Conservation (phyloP, 1,139 yeast species). For the Pichia sp. region DNA sequence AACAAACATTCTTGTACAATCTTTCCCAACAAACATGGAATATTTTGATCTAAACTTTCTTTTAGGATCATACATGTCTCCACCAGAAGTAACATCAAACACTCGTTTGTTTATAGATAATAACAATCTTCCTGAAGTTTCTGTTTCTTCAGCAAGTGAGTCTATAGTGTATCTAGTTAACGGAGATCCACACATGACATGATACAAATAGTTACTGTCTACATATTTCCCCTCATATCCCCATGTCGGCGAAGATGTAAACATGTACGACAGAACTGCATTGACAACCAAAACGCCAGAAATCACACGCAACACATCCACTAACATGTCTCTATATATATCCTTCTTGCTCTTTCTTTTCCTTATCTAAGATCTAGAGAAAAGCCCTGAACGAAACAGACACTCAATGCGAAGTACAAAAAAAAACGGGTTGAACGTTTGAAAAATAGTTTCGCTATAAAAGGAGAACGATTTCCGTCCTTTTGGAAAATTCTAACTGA, state of each 20-base stretch:
- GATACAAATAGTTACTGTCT: slow-evolving; percentile 36
- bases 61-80: slow-evolving; percentile 44
- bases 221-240: slow-evolving; percentile 49
- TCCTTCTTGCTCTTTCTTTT: too few relatives aligned
- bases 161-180: slow-evolving; percentile 35
- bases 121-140: slow-evolving; percentile 28
- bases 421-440: neutral
- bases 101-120: slow-evolving; percentile 63
- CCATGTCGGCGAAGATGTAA: slow-evolving; percentile 47
- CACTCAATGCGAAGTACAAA: too few relatives aligned
- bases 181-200: slow-evolving; percentile 20
- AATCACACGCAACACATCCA: slow-evolving; percentile 42
- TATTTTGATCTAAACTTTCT: slow-evolving; percentile 44
- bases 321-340: too few relatives aligned
- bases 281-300: slow-evolving; percentile 45
- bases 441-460: slow-evolving; percentile 3
- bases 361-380: too few relatives aligned
- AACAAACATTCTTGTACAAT: slow-evolving; percentile 67
- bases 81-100: slow-evolving; percentile 59
- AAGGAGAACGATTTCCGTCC: neutral
- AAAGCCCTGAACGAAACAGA: slow-evolving; percentile 3
- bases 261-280: slow-evolving; percentile 45
- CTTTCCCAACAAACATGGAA: slow-evolving; percentile 56
- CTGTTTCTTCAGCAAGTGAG: slow-evolving; percentile 39
- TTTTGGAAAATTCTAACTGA: neutral